A percentile compares a stretch with the other conserved stretches of the same genome.
Evolutionary conservation across 2,329 filamentous ascomycete species (phyloP).

Genomic region (Whalleya microplaca): DNA sequence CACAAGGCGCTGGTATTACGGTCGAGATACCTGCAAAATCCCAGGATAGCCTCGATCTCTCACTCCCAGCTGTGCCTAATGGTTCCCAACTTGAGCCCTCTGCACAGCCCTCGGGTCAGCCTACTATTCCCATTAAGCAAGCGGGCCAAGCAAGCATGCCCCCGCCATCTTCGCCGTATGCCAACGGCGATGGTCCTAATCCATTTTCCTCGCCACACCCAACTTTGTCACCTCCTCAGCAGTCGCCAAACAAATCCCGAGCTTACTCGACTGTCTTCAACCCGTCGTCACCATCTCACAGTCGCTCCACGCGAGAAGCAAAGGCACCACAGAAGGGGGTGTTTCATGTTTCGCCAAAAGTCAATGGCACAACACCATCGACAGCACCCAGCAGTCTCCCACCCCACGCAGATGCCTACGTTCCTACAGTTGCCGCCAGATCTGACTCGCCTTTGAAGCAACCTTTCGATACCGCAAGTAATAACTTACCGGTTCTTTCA

Average conservation of each 20-base stretch:
- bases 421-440: constrained; percentile 26
- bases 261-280: constrained; percentile 45
- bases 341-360: constrained; percentile 35
- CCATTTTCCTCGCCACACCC: constrained; percentile 50
- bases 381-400: constrained; percentile 25
- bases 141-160: constrained; percentile 31
- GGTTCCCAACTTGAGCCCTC: constrained; percentile 26
- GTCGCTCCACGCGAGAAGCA: constrained; percentile 21
- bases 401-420: constrained; percentile 25
- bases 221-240: constrained; percentile 45
- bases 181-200: constrained; percentile 40
- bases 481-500: constrained; percentile 30
- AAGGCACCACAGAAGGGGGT: constrained; percentile 37
- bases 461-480: constrained; percentile 28
- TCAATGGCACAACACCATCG: constrained; percentile 25
- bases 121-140: constrained; percentile 34
- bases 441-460: constrained; percentile 36
- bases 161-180: constrained; percentile 32
- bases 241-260: constrained; percentile 45
- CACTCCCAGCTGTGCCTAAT: constrained; percentile 12
- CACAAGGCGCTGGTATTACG: constrained; percentile 13
- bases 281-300: constrained; percentile 34
- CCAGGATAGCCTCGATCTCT: constrained; percentile 11
- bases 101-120: constrained; percentile 19
- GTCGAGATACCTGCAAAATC: constrained; percentile 29